Evolutionary conservation across 1,284 basidiomycete genomes (phyloP), one percentile per base, ranked within the genome.

Genomic region (Pseudozyma pruni): DNA sequence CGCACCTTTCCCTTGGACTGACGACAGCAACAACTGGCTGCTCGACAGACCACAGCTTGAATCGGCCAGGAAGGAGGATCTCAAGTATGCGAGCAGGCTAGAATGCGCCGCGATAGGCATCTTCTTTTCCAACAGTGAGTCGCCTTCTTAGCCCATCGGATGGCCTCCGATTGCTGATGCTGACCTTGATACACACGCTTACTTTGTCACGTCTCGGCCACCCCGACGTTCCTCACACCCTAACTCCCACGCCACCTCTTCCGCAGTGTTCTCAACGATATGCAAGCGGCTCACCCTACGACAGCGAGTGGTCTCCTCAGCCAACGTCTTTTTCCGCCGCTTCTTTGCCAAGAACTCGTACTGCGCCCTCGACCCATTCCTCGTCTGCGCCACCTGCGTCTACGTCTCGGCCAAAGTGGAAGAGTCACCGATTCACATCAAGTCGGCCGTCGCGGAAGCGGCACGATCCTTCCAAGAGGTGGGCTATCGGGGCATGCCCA

Each of bases 401-500:
- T 98, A 97, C 83, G 90, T 98, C 22, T 94, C 95, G 3, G 92
- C 94, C 4, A 98, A 98, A 83, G 92, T 94, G 0, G 95, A 98
- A 79, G 95, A 98, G 82, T 92, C 90, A 0, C 94, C 95, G 0
- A 88, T 94, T 0, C 94, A 96, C 80, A 93, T 98, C 84, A 96
- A 96, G 84, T 90, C 87, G 59, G 89, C 95, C 19, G 89, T 95
- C n/a, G 85, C 88, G 0, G 94, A 96, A 80, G 90, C 93, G 0
- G 87, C 90, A 58, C 41, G 63, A 20, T 41, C 40, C 14, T 73
- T 69, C 27, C 55, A 64, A 42, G 78, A 79, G 38, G 40, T 66
- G 0, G 75, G 75, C 1, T 70, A 59, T 42, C 29, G 57, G 0
- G 44, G 87, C 31, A 93, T 95, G 76, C 89, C 91, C 0, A 87